phyloP scores from a whole-genome alignment of 805 yeast species.

The Jamesozyma rosinii region DNA sequence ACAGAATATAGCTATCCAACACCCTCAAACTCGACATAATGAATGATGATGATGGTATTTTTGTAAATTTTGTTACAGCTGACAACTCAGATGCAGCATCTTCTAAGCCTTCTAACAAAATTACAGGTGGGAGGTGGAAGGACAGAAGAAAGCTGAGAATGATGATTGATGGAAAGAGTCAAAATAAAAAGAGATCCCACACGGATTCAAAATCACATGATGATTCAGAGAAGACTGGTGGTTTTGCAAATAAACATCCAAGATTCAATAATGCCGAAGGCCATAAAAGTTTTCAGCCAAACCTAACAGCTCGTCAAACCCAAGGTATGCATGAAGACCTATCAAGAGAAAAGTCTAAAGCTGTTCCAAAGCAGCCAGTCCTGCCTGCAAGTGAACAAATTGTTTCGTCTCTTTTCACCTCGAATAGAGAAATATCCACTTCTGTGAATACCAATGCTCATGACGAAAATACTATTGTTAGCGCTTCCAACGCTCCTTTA shows the following conservation, averaged over 20 bases:
- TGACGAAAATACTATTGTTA: slow-evolving; percentile 28
- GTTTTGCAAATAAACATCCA: neutral
- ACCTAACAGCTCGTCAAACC: slow-evolving; percentile 4
- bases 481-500: slow-evolving; percentile 83
- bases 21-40: slow-evolving; percentile 10
- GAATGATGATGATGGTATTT: slow-evolving; percentile 34
- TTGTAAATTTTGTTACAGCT: slow-evolving; percentile 57
- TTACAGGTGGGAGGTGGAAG: slow-evolving; percentile 73
- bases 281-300: slow-evolving; percentile 3
- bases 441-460: slow-evolving; percentile 32
- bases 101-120: slow-evolving; percentile 29
- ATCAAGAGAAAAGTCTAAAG: neutral
- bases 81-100: slow-evolving; percentile 20
- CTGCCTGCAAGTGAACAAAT: slow-evolving; percentile 35
- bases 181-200: slow-evolving; percentile 10
- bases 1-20: too few species aligned
- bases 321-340: slow-evolving; percentile 4
- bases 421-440: slow-evolving; percentile 45
- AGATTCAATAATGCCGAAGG: neutral
- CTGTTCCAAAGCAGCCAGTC: slow-evolving; percentile 6
- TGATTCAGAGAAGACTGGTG: neutral
- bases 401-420: slow-evolving; percentile 79
- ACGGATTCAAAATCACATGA: neutral
- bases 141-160: slow-evolving; percentile 58
- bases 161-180: slow-evolving; percentile 39